Conservation (phyloP, 148 eudicot species). For the Gaultheria prostrata region DNA sequence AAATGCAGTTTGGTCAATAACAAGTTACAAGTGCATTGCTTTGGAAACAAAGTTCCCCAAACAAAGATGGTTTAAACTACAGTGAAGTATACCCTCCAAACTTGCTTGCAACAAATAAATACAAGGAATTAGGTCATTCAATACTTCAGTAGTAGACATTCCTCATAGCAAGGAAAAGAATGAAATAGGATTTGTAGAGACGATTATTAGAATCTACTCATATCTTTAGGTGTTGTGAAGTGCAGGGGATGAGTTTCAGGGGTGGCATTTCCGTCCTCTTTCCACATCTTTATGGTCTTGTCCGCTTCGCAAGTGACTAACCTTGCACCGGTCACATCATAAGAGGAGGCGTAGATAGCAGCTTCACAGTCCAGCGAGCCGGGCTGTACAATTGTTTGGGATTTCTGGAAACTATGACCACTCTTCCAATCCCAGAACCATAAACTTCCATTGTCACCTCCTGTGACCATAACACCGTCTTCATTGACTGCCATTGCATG, state of each 20-base stretch:
- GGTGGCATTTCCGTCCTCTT: conserved; percentile 87
- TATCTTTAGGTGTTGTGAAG: conserved; percentile 92
- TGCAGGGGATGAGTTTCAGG: conserved; percentile 88
- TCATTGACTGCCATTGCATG: conserved; percentile 91
- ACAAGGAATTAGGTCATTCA: background rate
- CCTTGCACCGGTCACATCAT: conserved; percentile 77
- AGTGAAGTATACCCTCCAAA: background rate
- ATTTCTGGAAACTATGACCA: conserved; percentile 93
- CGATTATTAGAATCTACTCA: conserved; percentile 56
- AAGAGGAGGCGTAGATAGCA: conserved; percentile 74
- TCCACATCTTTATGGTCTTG: conserved; percentile 99
- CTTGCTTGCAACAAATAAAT: background rate
- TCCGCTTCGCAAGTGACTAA: conserved; percentile 94
- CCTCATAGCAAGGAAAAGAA: background rate
- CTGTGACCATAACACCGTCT: conserved; percentile 89
- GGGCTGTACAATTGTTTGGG: conserved; percentile 91
- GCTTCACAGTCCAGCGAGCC: conserved; percentile 96
- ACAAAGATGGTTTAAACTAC: too few relatives aligned
- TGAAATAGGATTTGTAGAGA: background rate
- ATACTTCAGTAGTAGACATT: background rate
- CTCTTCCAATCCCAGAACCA: conserved; percentile 99
- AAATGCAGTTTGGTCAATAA: background rate
- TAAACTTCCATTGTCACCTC: conserved; percentile 96
- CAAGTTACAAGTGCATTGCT: too few relatives aligned
- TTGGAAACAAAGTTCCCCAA: background rate